phyloP scores from a whole-genome alignment of 2,329 filamentous ascomycete genomes.

The Endothia cerciana region DNA sequence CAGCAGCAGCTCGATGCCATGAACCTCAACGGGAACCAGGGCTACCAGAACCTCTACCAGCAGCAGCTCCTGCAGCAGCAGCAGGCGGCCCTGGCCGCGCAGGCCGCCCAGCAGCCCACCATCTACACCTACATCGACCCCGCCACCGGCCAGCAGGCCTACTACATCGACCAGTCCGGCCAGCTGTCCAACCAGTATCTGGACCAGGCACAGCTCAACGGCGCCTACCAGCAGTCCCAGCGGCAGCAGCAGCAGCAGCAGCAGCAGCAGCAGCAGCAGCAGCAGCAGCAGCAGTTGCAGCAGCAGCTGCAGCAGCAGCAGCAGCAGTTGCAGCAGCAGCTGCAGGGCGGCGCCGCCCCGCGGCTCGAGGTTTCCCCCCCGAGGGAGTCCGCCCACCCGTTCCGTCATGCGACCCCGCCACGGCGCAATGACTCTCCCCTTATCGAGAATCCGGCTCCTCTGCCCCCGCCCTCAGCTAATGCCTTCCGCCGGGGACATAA shows the following conservation, averaged over 20 bases:
- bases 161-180: conserved; percentile 72
- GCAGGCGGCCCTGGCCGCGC: conserved; percentile 69
- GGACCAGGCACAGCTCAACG: conserved; percentile 33
- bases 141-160: conserved; percentile 80
- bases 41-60: conserved; percentile 61
- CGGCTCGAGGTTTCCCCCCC: conserved; percentile 84
- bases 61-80: conserved; percentile 48
- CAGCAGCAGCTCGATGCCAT: conserved; percentile 82
- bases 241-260: conserved; percentile 42
- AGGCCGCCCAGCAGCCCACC: conserved; percentile 68
- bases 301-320: conserved; percentile 44
- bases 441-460: conserved; percentile 63
- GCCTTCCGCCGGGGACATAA: conserved; percentile 94
- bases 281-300: conserved; percentile 41
- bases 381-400: conserved; percentile 58
- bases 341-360: conserved; percentile 63
- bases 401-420: conserved; percentile 68
- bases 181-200: conserved; percentile 39
- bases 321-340: conserved; percentile 9
- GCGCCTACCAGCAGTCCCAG: conserved; percentile 49
- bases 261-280: conserved; percentile 43
- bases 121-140: conserved; percentile 85
- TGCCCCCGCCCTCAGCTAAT: conserved; percentile 86
- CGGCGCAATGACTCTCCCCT: conserved; percentile 69
- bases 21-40: conserved; percentile 68